Conservation (phyloP, 345 rosid genomes). For the Euphorbia pulcherrima region DNA sequence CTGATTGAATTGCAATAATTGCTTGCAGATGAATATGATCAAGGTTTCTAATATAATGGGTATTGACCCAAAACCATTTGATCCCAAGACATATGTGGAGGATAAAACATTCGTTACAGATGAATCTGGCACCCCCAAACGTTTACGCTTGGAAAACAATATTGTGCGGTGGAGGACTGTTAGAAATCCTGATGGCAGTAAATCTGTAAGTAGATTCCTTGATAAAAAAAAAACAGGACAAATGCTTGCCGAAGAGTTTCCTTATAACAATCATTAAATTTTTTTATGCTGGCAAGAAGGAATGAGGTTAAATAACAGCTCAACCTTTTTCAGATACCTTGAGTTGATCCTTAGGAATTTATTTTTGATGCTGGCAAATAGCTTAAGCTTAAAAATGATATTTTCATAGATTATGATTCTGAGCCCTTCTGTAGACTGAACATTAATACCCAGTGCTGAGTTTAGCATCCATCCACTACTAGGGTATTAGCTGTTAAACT, state of each 20-base stretch:
- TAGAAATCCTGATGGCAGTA: conserved; percentile 60
- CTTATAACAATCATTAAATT: background rate
- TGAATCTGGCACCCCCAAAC: conserved; percentile 74
- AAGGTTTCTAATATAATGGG: conserved; percentile 99
- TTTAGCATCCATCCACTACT: background rate
- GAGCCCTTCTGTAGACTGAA: background rate
- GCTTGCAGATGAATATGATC: conserved; percentile 80
- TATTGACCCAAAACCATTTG: conserved; percentile 85
- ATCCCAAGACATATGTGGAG: conserved; percentile 87
- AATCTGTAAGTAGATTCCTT: conserved; percentile 57
- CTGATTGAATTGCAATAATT: background rate
- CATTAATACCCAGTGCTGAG: background rate
- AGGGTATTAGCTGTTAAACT: background rate
- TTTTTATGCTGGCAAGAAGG: background rate
- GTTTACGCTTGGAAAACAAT: conserved; percentile 84
- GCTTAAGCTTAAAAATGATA: background rate
- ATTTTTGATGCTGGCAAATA: background rate
- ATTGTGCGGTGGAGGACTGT: conserved; percentile 85
- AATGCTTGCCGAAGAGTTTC: background rate
- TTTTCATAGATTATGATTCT: background rate
- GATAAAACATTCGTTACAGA: conserved; percentile 82
- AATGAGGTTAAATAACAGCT: background rate
- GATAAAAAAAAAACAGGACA: conserved; percentile 1
- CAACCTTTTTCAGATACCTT: background rate
- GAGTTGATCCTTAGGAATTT: background rate